Base-by-base conservation (phyloP, 441 rosid genomes). In the Mallotus repandus region DNA sequence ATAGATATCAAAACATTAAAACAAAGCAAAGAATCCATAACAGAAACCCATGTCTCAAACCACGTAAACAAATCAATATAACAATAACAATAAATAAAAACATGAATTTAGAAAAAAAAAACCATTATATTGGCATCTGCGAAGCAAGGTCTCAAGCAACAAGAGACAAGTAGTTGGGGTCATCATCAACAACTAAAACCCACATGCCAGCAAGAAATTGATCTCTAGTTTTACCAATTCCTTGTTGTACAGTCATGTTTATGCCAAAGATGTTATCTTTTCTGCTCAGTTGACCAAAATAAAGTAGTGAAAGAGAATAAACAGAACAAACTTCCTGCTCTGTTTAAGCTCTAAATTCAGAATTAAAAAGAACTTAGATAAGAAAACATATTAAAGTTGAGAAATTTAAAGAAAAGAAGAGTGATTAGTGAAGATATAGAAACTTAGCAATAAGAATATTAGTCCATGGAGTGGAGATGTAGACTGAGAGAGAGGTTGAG, bases 101-200 rank as follows among this genome's bases (percentile, higher is more conserved):
- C 8, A 22, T 5, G 7, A 32, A 43, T 16, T 38, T 25, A 67
- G 63, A 59, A 49, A 32, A 70, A 72, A 43, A 72, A 73, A 65
- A 96, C 94, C 98, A 48, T 87, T 80, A 70, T 96, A 93, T 73
- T 92, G 90, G 85, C 97, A 96, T 57, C 75, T 80, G 68, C 88
- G 88, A 78, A 96, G 99, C 74, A 96, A 71, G 68, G 84, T 82
- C 81, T 87, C 85, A 38, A 96, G 81, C 74, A 93, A 69, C 22
- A 78, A 77, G 60, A 95, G 97, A 75, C 93, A 93, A 71, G 93
- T 88, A 2, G 91, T n/a, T n/a, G n/a, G n/a, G 93, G 77, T 93
- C 97, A 68, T 95, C 97, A 61, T 95, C 99, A 64, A 93, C 97
- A n/a, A 97, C 98, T 80, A 95, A 86, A 79, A 95, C 95, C 70